Evolutionary conservation across 1,284 basidiomycete species (phyloP), one percentile per base, ranked within the genome.

Genomic region (Ustilago crameri): DNA sequence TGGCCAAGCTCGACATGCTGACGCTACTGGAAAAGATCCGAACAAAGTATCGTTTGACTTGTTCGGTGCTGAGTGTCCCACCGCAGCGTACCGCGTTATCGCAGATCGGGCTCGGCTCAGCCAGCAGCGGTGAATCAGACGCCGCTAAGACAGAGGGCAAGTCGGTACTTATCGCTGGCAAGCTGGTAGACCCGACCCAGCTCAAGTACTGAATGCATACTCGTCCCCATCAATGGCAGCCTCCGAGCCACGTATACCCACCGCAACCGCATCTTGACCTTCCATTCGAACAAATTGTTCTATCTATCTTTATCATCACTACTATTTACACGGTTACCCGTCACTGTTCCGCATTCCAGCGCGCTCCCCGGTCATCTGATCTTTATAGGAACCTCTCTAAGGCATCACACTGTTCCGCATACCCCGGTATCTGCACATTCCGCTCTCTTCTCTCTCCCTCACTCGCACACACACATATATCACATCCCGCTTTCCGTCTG

Each of bases 31-130:
- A 90, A 40, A 89, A 91, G 71, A 95, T 96, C 66, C 89, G 93
- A 30, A 92, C 93, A 3, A 88, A 92, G 74, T 96, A 97, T 85
- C 91, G 91, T 75, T 87, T 90, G 0, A 88, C 93, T 20, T 97
- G 94, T 77, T 89, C 93, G 0, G 88, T 88, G 0, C 86, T 97
- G n/a, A 91, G 91, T 34, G 87, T 93, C 9, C 86, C 89, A 34
- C 90, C 92, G 0, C 61, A 58, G 30, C 56, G 55, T 0, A 41
- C 67, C 20, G 32, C 43, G 2, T 41, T 57, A 23, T 45, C 67
- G 5, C 52, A 53, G 20, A 45, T 59, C 14, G 49, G 42, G 1
- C 12, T 9, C 15, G 18, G n/a, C 24, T 32, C 18, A 15, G 14
- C 23, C 35, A 17, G 18, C 22, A 45, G 45, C 34, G 37, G 41